These are phyloP conservation scores for Gryganskiella cystojenkinii DNA, from an alignment of 192 early-diverging fungal species.

Conservation along the genomic window DNA sequence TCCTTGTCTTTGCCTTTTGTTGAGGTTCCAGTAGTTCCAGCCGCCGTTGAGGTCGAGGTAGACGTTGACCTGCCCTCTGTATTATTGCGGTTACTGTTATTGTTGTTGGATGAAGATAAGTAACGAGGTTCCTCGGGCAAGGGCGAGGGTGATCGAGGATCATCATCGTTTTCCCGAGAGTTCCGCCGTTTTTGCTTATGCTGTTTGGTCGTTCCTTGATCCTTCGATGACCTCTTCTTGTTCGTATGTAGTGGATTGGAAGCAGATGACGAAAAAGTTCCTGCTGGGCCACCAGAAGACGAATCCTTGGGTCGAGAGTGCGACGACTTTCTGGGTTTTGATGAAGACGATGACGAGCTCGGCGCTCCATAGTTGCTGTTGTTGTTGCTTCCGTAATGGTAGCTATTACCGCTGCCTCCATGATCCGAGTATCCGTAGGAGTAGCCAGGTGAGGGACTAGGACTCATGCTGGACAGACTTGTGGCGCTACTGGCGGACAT, in stretches of 20 bases:
- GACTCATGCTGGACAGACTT: slow-evolving; percentile 40
- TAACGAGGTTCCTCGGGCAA: slow-evolving; percentile 6
- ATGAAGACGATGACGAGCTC: not conserved
- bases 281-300: not conserved
- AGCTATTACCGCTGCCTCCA: not conserved
- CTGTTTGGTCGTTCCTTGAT: slow-evolving; percentile 42
- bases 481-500: slow-evolving; percentile 48
- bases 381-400: not conserved
- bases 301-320: too few relatives aligned
- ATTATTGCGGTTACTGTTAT: too few relatives aligned
- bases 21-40: not conserved
- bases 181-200: slow-evolving; percentile 37
- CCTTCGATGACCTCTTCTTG: slow-evolving; percentile 46
- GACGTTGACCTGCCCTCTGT: not conserved
- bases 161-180: slow-evolving; percentile 24
- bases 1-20: slow-evolving; percentile 5
- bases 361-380: not conserved
- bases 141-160: slow-evolving; percentile 35
- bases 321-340: too few relatives aligned
- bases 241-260: slow-evolving; percentile 3
- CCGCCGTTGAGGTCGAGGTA: slow-evolving; percentile 9
- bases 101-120: not conserved
- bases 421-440: slow-evolving; percentile 20
- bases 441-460: slow-evolving; percentile 39
- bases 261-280: not conserved